Base-by-base conservation (phyloP, 495 filamentous ascomycete genomes). In the Aspergillus coremiiformis region DNA sequence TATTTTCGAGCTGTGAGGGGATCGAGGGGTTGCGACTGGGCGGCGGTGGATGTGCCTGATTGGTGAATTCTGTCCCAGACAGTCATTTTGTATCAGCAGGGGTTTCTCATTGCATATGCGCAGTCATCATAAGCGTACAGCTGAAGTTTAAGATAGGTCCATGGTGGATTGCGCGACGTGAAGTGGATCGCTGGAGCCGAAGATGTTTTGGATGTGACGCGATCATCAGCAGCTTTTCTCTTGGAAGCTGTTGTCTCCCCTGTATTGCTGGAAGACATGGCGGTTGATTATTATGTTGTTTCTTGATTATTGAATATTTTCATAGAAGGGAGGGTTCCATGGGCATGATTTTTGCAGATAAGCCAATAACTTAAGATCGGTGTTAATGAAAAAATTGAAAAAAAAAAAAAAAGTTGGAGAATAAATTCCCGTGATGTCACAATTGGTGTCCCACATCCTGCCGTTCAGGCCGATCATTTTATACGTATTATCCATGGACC, bases 1-100 rank as follows among this genome's bases (percentile, higher is more conserved):
- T 89, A 81, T 0, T 84, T 78, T 32, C 84, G 84, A 27, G 81
- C 79, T 42, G 88, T 91, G 29, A 95, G 75, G 24, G 77, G 72
- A 69, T 96, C 91, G 29, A 92, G 69, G 29, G 77, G 65, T 14
- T 63, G 52, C 24, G 49, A 52, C 50, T 51, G 52, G 35, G 35
- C 52, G 39, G 64, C 11, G 32, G 51, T 22, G 43, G 64, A 21
- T 44, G 50, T 54, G 48, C 54, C 57, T 23, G 62, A 69, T 49
- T 65, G 68, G 39, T 58, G 61, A 54, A 76, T 55, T 44, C 69
- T 75, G 32, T 29, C 4, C 12, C 1, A 32, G 19, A 51, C 26
- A 9, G 44, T 57, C 44, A 59, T 57, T 32, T 30, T 29, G 1
- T 5, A 45, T 39, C 26, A 1, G 12, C 15, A 27, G 23, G 11